A percentile compares a stretch with the other conserved stretches of the same genome.
These are phyloP conservation scores for Chaetomium sp. DNA, from an alignment of 2,329 filamentous ascomycete genomes.

Conservation along the genomic window DNA sequence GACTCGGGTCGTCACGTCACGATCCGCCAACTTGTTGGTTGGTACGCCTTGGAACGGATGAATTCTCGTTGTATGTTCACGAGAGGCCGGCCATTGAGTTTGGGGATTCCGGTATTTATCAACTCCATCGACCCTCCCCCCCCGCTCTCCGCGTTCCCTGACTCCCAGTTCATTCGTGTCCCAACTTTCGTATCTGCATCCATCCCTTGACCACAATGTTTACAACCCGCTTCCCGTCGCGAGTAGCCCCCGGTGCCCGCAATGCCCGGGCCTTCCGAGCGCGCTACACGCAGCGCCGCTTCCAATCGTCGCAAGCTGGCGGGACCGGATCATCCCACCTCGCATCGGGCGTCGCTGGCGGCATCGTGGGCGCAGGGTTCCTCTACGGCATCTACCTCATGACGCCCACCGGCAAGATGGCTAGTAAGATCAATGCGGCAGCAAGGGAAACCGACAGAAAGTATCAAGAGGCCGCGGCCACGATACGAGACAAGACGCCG, in stretches of 20 bases:
- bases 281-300: slow-evolving; percentile 38
- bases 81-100: background rate
- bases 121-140: background rate
- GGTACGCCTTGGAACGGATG: background rate
- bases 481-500: slow-evolving; percentile 64
- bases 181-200: too few species aligned
- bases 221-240: slow-evolving; percentile 17
- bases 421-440: slow-evolving; percentile 50
- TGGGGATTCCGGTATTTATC: background rate
- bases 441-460: slow-evolving; percentile 60
- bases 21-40: background rate
- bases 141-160: background rate
- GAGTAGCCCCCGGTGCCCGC: slow-evolving; percentile 17
- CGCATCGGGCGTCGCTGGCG: slow-evolving; percentile 48
- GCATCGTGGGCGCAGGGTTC: slow-evolving; percentile 46
- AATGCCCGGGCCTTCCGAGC: slow-evolving; percentile 11
- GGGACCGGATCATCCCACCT: slow-evolving; percentile 39
- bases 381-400: slow-evolving; percentile 50
- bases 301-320: slow-evolving; percentile 44
- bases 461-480: slow-evolving; percentile 61
- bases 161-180: background rate
- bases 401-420: slow-evolving; percentile 48
- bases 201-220: slow-evolving; percentile 20
- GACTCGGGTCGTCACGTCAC: background rate
- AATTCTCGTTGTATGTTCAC: background rate